Evolutionary conservation across 805 yeast species (phyloP), one percentile per base, ranked within the genome.

Genomic region (Ogataea zsoltii): DNA sequence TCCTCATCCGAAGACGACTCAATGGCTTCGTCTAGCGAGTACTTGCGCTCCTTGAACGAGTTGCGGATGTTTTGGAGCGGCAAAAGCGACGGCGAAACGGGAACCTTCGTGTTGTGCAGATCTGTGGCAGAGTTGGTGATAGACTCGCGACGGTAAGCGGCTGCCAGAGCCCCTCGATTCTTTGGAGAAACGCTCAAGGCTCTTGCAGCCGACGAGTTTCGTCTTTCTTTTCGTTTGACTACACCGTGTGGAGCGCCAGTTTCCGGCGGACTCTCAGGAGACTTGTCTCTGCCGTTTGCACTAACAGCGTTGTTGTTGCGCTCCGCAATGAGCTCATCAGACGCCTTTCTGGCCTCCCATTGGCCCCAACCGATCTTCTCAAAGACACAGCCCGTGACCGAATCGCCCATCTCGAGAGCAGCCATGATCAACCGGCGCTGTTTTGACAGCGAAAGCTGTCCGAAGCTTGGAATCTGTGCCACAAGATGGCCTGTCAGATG

Each of bases 281-380:
- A 47, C 29, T 34, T 42, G 19, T 50, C 54, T 38, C 51, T 42
- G 26, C 33, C 42, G 37, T 48, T 44, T 25, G 48, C 32, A 10
- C 44, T 49, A 7, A 49, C 42, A 12, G 61, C 53, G 29, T 38
- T 49, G 19, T 42, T 51, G 45, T 60, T 61, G 35, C 57, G 54
- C 13, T 34, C 31, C 4, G 49, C 43, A n/a, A 63, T 62, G 25
- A 51, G 55, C 13, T 60, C 66, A 4, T 41, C 48, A 2, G 58
- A 36, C 5, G 61, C 79, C 39, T 71, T 68, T 56, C 82, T 76
- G 2, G 91, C 95, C 18, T 86, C 86, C 98, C 98, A 91, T 64
- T 91, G 95, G 48, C 98, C 98, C 98, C 98, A 91, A 17, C 97
- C 97, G 26, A 91, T 89, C 68, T 91, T 91, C 60, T 89, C 96